These are phyloP conservation scores for Hevea brasiliensis DNA, from an alignment of 345 rosid genomes.

Conservation along the genomic window DNA sequence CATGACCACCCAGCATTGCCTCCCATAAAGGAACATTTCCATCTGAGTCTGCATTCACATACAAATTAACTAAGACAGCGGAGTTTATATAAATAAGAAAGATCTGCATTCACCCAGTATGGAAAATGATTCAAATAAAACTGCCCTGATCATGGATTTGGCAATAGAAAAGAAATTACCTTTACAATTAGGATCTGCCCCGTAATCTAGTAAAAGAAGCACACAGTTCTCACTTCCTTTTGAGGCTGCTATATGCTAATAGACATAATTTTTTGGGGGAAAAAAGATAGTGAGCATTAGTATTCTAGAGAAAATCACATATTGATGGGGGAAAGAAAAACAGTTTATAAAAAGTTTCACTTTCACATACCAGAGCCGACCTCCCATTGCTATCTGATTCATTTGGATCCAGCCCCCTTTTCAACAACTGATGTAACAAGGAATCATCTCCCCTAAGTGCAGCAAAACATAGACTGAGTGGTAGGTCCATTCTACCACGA, in stretches of 20 bases:
- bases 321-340: not conserved
- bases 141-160: no score
- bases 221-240: constrained; percentile 76
- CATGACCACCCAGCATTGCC: constrained; percentile 67
- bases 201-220: constrained; percentile 61
- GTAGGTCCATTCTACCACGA: constrained; percentile 73
- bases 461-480: constrained; percentile 54
- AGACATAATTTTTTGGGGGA: not conserved
- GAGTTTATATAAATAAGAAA: no score
- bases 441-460: constrained; percentile 30
- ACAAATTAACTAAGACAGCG: not conserved
- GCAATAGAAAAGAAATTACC: constrained; percentile 41
- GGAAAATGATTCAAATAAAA: no score
- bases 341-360: not conserved
- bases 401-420: constrained; percentile 33
- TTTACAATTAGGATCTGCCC: constrained; percentile 65
- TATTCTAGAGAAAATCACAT: not conserved
- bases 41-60: constrained; percentile 52
- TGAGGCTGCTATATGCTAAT: constrained; percentile 84
- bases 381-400: constrained; percentile 33
- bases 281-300: not conserved
- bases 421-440: constrained; percentile 27
- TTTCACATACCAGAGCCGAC: constrained; percentile 27
- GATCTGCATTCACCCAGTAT: no score
- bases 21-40: constrained; percentile 84